Evolutionary conservation across 1,139 yeast genomes (phyloP), one percentile per base, ranked within the genome.

Genomic region (Geotrichum candidum): DNA sequence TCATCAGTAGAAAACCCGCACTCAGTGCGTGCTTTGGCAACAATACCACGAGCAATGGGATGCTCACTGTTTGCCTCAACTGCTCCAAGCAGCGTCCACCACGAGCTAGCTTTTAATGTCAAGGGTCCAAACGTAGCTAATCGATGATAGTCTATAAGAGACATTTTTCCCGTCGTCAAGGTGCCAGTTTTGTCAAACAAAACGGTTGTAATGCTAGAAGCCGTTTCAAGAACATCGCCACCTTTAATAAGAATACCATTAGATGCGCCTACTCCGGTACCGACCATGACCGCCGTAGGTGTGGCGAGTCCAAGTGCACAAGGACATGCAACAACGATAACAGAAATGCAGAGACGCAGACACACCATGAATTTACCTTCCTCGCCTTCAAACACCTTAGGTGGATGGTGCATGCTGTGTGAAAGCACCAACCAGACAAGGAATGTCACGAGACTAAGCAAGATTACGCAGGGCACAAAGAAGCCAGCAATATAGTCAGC

Each of bases 211-310:
- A 91, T 78, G 22, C 80, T 76, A 68, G 84, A 83, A 7, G 96
- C 87, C 60, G 78, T 81, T 72, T 95, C 99, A 65, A 95, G 81
- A 13, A 89, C 83, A 61, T 88, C 96, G 29, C 98, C 99, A 57
- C 98, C 97, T 74, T 94, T 94, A 69, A 95, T 88, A 61, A 95
- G 79, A 13, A 94, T 88, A 31, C 99, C 99, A 74, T 90, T 80
- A 13, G 83, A 76, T 0, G 99, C 98, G 48, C 97, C 98, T 35
- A 90, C 88, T 31, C 99, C 99, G 1, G 98, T 92, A 6, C 98
- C 99, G 3, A 94, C 99, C 97, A 94, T 92, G 3, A 95, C 90
- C 0, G 99, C 99, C 1, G 99, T 94, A 0, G 99, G 99, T 0
- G 99, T 96, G 9, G 97, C 97, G 59, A 94, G 80, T 1, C 99